A percentile compares a stretch with the other conserved stretches of the same genome.
phyloP scores from a whole-genome alignment of 1,284 basidiomycete species.

The Golubevia pallescens region DNA sequence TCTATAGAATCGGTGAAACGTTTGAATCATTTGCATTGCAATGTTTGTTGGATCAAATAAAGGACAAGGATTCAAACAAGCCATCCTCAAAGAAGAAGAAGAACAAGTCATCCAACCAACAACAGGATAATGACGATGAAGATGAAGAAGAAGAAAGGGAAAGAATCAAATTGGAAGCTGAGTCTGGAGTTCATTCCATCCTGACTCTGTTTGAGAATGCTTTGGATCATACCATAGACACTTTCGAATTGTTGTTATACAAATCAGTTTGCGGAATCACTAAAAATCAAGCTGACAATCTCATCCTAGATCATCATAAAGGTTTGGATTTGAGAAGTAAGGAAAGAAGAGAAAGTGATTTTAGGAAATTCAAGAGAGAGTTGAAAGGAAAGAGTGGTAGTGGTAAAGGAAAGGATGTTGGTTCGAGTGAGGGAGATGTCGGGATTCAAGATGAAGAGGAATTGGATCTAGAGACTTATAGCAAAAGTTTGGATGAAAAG shows the following conservation, averaged over 20 bases:
- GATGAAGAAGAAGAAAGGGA: too few relatives aligned
- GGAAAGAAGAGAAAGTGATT: conserved; percentile 5
- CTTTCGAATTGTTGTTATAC: conserved; percentile 58
- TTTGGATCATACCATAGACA: conserved; percentile 58
- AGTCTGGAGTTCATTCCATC: conserved; percentile 40
- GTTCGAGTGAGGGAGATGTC: conserved; percentile 2
- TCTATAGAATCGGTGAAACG: conserved; percentile 43
- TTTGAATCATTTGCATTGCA: conserved; percentile 38
- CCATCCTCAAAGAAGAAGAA: too few relatives aligned
- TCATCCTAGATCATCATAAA: conserved; percentile 57
- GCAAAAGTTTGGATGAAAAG: conserved; percentile 22
- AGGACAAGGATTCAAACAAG: conserved; percentile 21
- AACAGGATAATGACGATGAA: too few relatives aligned
- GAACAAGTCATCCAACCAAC: too few relatives aligned
- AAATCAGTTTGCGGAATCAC: conserved; percentile 51
- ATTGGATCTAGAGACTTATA: conserved; percentile 13
- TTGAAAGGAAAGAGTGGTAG: background rate
- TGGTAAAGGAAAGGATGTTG: background rate
- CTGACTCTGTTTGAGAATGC: conserved; percentile 57
- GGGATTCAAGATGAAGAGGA: conserved; percentile 21
- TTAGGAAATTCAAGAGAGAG: conserved; percentile 1
- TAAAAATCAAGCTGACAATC: conserved; percentile 36
- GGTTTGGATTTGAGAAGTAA: conserved; percentile 49
- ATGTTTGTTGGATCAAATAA: conserved; percentile 16
- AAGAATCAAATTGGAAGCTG: too few relatives aligned